phyloP scores from a whole-genome alignment of 1,139 yeast genomes.

The Kurtzmaniella quercitrusa region DNA sequence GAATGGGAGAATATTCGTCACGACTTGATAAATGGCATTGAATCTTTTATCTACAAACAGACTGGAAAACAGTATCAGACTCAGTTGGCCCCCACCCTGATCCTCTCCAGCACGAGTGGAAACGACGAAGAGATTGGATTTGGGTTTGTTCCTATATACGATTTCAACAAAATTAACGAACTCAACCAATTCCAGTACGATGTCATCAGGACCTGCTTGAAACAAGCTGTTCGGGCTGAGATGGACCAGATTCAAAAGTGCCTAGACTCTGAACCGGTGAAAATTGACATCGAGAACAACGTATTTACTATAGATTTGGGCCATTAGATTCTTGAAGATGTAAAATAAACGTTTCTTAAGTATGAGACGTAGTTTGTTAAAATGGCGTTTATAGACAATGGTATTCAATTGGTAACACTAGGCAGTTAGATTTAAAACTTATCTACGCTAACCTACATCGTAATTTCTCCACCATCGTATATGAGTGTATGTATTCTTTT shows the following conservation, averaged over 20 bases:
- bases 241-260: not conserved
- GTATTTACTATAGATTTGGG: not conserved
- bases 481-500: no score
- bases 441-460: no score
- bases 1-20: slow-evolving; percentile 46
- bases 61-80: slow-evolving; percentile 23
- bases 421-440: no score
- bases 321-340: not conserved
- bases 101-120: slow-evolving; percentile 1
- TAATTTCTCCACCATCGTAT: no score
- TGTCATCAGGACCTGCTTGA: slow-evolving; percentile 13
- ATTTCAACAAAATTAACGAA: slow-evolving; percentile 33
- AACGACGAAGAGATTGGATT: slow-evolving; percentile 15
- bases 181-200: slow-evolving; percentile 24
- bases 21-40: slow-evolving; percentile 37
- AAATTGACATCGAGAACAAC: not conserved
- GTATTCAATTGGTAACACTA: no score
- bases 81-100: slow-evolving; percentile 5
- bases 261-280: not conserved
- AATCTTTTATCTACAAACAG: slow-evolving; percentile 29
- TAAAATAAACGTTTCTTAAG: not conserved
- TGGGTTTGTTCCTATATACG: slow-evolving; percentile 31
- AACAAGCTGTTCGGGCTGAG: not conserved
- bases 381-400: not conserved
- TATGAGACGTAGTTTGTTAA: not conserved